Evolutionary conservation across 2,329 filamentous ascomycete species (phyloP).

Genomic region (Camillea tinctor): DNA sequence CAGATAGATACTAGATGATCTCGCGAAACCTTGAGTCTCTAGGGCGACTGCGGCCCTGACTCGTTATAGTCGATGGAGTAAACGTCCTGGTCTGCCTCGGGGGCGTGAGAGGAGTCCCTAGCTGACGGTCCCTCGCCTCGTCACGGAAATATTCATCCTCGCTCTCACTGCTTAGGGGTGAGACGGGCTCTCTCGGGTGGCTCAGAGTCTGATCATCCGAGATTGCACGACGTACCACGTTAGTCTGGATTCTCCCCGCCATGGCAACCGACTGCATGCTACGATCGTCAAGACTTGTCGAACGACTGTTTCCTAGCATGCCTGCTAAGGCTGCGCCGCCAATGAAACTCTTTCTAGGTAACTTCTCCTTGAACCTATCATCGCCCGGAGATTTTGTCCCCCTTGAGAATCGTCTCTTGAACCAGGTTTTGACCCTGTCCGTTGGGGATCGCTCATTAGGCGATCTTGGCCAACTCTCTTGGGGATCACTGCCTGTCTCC

Average conservation of each 20-base stretch:
- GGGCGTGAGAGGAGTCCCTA: slow-evolving; percentile 37
- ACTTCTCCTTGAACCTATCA: slow-evolving; percentile 27
- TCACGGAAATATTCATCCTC: slow-evolving; percentile 38
- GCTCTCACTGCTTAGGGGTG: slow-evolving; percentile 32
- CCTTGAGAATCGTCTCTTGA: slow-evolving; percentile 53
- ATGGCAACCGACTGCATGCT: slow-evolving; percentile 48
- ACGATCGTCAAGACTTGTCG: slow-evolving; percentile 41
- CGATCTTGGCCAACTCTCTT: slow-evolving; percentile 23
- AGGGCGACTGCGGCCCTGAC: slow-evolving; percentile 48
- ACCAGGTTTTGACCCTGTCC: slow-evolving; percentile 49
- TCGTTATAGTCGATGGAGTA: slow-evolving; percentile 22
- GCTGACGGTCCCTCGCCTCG: slow-evolving; percentile 42
- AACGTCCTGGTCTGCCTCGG: slow-evolving; percentile 38
- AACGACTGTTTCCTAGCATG: slow-evolving; percentile 42
- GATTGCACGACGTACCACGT: slow-evolving; percentile 4
- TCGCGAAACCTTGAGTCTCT: slow-evolving; percentile 61
- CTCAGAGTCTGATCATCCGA: slow-evolving; percentile 21
- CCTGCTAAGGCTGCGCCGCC: slow-evolving; percentile 50
- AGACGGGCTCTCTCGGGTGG: slow-evolving; percentile 20
- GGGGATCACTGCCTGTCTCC: slow-evolving; percentile 8
- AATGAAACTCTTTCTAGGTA: slow-evolving; percentile 43
- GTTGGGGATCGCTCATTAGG: slow-evolving; percentile 33
- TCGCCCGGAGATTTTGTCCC: slow-evolving; percentile 41
- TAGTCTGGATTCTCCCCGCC: slow-evolving; percentile 36
- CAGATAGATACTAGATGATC: slow-evolving; percentile 39